Percentiles rank a stretch among this genome's conserved stretches.
phyloP scores from a whole-genome alignment of 2,329 filamentous ascomycete species.

The Microascus cirrosus region DNA sequence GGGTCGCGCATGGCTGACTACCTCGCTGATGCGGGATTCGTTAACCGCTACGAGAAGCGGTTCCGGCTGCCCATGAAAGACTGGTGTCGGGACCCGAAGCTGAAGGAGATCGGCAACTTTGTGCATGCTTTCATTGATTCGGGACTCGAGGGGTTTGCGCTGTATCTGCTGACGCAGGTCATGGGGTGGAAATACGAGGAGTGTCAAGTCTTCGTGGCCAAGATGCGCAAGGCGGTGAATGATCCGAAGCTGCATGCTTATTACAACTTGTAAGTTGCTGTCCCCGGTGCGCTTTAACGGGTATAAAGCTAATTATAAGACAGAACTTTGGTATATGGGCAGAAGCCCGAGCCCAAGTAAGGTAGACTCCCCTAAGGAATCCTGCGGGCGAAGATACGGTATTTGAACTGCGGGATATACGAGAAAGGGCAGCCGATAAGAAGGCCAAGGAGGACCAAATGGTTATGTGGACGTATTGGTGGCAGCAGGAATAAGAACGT shows the following conservation, averaged over 20 bases:
- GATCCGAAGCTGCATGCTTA: constrained; percentile 1
- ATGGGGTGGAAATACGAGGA: constrained; percentile 17
- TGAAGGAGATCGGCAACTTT: constrained; percentile 28
- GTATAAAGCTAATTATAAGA: too few relatives aligned
- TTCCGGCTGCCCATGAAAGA: constrained; percentile 30
- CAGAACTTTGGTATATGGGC: too few relatives aligned
- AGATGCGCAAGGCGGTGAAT: constrained; percentile 9
- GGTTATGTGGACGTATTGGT: too few relatives aligned
- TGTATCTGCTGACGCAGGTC: constrained; percentile 15
- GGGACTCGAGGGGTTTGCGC: constrained; percentile 17
- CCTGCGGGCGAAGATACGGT: too few relatives aligned
- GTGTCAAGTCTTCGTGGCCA: constrained; percentile 11
- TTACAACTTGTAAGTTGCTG: neutral
- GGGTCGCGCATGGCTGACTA: neutral
- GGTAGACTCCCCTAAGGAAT: too few relatives aligned
- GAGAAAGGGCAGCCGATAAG: too few relatives aligned
- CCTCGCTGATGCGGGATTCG: constrained; percentile 21
- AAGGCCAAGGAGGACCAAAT: too few relatives aligned
- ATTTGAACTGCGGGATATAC: too few relatives aligned
- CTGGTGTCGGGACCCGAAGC: constrained; percentile 32
- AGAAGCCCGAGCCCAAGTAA: too few relatives aligned
- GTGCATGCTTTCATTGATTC: constrained; percentile 15
- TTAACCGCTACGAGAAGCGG: constrained; percentile 22
- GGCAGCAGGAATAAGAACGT: too few relatives aligned
- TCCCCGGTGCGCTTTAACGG: too few relatives aligned